Conservation (phyloP, 176 grass and related monocot genomes). For the Oryza coarctata region DNA sequence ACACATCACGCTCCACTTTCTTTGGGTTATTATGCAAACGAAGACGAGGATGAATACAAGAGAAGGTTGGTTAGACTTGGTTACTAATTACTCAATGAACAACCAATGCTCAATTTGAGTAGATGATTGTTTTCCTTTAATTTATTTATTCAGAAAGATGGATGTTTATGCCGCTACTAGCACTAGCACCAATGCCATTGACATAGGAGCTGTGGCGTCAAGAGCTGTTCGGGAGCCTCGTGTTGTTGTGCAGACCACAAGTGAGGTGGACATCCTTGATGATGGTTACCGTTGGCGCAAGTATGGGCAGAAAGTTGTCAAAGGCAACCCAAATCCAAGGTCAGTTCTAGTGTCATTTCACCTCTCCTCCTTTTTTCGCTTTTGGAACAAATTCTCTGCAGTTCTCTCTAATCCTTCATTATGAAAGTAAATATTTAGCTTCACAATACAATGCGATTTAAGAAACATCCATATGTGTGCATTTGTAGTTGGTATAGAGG, state of each 20-base stretch:
- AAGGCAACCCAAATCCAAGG: constrained; percentile 97
- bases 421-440: background rate
- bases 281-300: constrained; percentile 97
- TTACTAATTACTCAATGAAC: constrained; percentile 2
- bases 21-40: constrained; percentile 22
- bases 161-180: constrained; percentile 38
- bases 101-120: background rate
- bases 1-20: constrained; percentile 29
- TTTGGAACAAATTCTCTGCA: background rate
- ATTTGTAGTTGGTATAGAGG: background rate
- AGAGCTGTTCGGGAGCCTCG: constrained; percentile 72
- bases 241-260: constrained; percentile 79
- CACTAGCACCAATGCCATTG: constrained; percentile 36
- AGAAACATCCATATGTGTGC: background rate
- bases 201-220: constrained; percentile 56
- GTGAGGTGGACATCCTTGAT: constrained; percentile 91
- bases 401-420: background rate
- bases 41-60: constrained; percentile 59
- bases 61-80: constrained; percentile 65
- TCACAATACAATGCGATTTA: background rate
- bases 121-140: background rate
- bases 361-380: background rate
- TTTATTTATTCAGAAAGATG: constrained; percentile 52
- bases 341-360: constrained; percentile 16
- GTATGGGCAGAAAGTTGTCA: constrained; percentile 95